Percentiles rank a stretch among this genome's conserved stretches.
Evolutionary conservation across 139 green algal genomes (phyloP).

Genomic region (Micromonas commoda): DNA sequence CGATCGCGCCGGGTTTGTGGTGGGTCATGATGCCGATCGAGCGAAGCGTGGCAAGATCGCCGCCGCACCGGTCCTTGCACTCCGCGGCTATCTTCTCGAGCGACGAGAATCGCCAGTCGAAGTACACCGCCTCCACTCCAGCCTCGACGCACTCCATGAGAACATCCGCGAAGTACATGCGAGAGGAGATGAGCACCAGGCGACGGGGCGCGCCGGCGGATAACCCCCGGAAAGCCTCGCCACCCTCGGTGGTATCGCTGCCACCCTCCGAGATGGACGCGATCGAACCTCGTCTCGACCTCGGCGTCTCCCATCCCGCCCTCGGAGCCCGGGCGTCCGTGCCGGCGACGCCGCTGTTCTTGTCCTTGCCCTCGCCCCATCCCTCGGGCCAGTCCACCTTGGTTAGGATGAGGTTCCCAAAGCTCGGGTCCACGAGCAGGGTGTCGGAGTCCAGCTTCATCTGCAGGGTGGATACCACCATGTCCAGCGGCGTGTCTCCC

Average conservation of each 20-base stretch:
- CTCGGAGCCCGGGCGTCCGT: no score
- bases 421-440: conserved; percentile 1
- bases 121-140: conserved; percentile 7
- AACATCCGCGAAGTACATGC: neutral
- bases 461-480: conserved; percentile 7
- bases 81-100: conserved; percentile 5
- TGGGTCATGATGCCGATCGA: conserved; percentile 18
- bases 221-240: neutral
- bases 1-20: conserved; percentile 4
- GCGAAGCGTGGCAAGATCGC: neutral
- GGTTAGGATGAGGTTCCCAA: neutral
- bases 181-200: neutral
- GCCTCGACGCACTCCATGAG: neutral
- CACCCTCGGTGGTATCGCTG: no score
- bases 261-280: no score
- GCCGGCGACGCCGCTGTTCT: no score
- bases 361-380: neutral
- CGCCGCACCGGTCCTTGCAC: neutral
- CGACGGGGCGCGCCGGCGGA: neutral
- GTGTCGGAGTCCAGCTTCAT: neutral
- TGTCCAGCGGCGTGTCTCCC: conserved; percentile 3
- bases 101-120: conserved; percentile 6
- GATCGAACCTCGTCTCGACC: no score
- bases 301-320: no score
- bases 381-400: neutral